Conservation (phyloP, 257 asterid species). For the Penstemon davidsonii region DNA sequence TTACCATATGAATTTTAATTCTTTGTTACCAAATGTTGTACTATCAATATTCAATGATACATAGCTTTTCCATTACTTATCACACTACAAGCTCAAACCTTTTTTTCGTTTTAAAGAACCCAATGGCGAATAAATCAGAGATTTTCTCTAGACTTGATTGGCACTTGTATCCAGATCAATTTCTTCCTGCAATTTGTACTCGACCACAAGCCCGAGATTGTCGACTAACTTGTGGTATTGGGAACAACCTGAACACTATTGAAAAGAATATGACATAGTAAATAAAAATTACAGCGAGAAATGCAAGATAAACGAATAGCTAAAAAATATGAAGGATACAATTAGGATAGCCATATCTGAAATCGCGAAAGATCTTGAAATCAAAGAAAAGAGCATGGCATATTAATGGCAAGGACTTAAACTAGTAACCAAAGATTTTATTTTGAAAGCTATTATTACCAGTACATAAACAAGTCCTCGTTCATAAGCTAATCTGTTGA, state of each 20-base stretch:
- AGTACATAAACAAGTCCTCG: conserved; percentile 87
- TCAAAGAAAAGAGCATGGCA: conserved; percentile 7
- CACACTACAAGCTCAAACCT: conserved; percentile 11
- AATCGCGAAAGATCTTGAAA: conserved; percentile 12
- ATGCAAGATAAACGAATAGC: background rate
- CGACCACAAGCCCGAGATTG: conserved; percentile 87
- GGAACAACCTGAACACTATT: conserved; percentile 90
- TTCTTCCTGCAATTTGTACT: conserved; percentile 73
- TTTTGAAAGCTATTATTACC: conserved; percentile 44
- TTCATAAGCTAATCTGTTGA: conserved; percentile 91
- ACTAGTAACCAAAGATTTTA: no score
- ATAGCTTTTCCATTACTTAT: conserved; percentile 33
- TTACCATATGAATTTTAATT: conserved; percentile 37
- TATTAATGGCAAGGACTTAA: background rate
- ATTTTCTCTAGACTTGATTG: conserved; percentile 41
- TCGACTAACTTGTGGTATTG: conserved; percentile 86
- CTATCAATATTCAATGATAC: conserved; percentile 28
- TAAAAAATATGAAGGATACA: background rate
- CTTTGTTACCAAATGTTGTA: conserved; percentile 36
- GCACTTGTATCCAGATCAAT: conserved; percentile 43
- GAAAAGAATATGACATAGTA: conserved; percentile 25
- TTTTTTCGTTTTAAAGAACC: background rate
- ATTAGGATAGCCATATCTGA: background rate
- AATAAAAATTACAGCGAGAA: conserved; percentile 11
- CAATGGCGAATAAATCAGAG: conserved; percentile 19